phyloP scores from a whole-genome alignment of 208 protist genomes.

The Zelonia costaricensis region DNA sequence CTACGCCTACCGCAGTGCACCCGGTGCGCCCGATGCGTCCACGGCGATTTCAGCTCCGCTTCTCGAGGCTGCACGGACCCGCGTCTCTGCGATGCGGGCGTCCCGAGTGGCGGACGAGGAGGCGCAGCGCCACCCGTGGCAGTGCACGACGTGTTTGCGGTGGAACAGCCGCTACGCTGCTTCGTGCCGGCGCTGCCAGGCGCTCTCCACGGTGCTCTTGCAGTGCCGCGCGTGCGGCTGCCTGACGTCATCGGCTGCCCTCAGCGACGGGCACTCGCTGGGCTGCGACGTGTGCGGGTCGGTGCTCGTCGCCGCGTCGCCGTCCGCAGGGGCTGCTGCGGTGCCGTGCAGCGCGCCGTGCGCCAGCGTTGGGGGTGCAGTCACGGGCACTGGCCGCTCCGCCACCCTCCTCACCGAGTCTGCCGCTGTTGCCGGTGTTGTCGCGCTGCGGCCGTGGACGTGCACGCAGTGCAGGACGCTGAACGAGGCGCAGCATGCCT shows the following conservation, averaged over 20 bases:
- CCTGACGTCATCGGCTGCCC: constrained; percentile 41
- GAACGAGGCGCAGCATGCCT: constrained; percentile 60
- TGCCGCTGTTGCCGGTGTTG: constrained; percentile 17
- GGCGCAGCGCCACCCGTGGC: constrained; percentile 51
- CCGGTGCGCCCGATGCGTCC: no score
- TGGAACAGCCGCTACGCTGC: constrained; percentile 57
- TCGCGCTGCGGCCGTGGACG: constrained; percentile 66
- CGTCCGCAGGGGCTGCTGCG: background rate
- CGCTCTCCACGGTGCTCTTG: constrained; percentile 45
- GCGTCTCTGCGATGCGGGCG: background rate
- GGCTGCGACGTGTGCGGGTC: constrained; percentile 24
- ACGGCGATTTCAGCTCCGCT: no score
- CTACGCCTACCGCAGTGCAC: no score
- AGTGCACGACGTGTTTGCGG: constrained; percentile 48
- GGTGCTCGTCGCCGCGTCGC: constrained; percentile 1
- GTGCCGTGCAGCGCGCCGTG: constrained; percentile 7
- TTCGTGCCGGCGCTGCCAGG: constrained; percentile 49
- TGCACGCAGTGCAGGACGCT: constrained; percentile 51
- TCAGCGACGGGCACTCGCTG: constrained; percentile 10
- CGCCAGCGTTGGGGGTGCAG: no score
- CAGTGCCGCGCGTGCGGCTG: constrained; percentile 51
- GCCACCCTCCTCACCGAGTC: constrained; percentile 13
- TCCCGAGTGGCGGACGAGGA: constrained; percentile 17
- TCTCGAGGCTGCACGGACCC: no score
- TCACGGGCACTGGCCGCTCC: constrained; percentile 20